phyloP scores from a whole-genome alignment of 208 protist species.

The Trypanosoma conorhini region DNA sequence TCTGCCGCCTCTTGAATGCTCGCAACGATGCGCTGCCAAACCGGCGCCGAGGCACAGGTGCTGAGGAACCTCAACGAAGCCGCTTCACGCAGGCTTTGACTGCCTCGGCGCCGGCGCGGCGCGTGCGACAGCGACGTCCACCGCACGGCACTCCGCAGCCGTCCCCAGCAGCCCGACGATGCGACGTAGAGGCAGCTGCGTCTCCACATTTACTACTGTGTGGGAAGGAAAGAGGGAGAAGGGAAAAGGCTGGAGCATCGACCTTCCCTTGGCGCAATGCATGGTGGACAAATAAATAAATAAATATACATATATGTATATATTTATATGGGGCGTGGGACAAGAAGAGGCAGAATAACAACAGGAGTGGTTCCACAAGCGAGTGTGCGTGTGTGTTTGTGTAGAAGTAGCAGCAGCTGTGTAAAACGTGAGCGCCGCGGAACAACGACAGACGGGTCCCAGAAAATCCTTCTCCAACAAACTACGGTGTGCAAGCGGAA shows the following conservation, averaged over 20 bases:
- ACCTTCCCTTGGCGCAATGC: background rate
- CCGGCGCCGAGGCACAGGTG: background rate
- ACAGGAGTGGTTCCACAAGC: background rate
- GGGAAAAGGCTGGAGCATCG: background rate
- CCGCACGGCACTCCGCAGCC: background rate
- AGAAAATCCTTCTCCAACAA: background rate
- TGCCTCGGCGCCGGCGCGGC: background rate
- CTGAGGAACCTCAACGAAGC: background rate
- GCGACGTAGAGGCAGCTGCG: background rate
- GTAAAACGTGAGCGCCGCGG: background rate
- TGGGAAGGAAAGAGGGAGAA: background rate
- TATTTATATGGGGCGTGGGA: background rate
- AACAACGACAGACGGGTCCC: background rate
- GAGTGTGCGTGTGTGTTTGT: too few relatives aligned
- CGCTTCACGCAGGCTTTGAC: background rate
- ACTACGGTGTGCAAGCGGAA: too few relatives aligned
- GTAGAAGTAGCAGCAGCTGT: too few relatives aligned
- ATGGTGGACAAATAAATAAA: background rate
- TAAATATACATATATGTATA: slow-evolving; percentile 9
- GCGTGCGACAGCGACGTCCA: background rate
- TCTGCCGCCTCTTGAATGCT: slow-evolving; percentile 13
- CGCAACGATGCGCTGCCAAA: slow-evolving; percentile 21
- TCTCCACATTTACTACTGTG: background rate
- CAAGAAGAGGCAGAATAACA: background rate
- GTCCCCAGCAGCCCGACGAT: background rate